Conservation (phyloP, 2,329 filamentous ascomycete species). For the Cordyceps militaris region DNA sequence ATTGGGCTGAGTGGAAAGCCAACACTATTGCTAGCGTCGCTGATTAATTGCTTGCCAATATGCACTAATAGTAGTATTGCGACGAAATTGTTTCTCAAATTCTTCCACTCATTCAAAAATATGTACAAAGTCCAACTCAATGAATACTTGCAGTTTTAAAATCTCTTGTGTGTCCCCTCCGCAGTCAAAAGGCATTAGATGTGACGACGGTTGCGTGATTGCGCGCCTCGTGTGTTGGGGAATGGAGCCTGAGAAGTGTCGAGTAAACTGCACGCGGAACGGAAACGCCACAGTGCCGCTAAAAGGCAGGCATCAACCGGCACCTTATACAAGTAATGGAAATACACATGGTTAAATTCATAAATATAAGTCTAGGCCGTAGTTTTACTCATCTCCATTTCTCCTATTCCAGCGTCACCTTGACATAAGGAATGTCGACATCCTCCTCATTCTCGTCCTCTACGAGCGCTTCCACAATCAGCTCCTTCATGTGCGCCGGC, state of each 20-base stretch:
- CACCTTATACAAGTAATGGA: background rate
- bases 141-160: no score
- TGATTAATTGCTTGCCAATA: background rate
- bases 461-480: slow-evolving; percentile 85
- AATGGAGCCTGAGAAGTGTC: slow-evolving; percentile 15
- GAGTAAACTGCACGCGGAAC: background rate
- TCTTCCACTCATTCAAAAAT: no score
- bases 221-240: no score
- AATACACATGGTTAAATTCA: background rate
- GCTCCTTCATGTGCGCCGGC: slow-evolving; percentile 77
- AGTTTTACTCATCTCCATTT: background rate
- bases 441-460: slow-evolving; percentile 80
- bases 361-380: background rate
- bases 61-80: no score
- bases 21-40: no score
- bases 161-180: no score
- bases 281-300: background rate
- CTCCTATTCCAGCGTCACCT: slow-evolving; percentile 3
- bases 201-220: no score
- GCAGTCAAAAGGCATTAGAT: no score
- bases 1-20: no score
- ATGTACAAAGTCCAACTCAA: no score
- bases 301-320: background rate
- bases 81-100: no score
- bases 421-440: slow-evolving; percentile 87